Conservation (phyloP, 176 grass and related monocot species). For the Eleusine coracana region DNA sequence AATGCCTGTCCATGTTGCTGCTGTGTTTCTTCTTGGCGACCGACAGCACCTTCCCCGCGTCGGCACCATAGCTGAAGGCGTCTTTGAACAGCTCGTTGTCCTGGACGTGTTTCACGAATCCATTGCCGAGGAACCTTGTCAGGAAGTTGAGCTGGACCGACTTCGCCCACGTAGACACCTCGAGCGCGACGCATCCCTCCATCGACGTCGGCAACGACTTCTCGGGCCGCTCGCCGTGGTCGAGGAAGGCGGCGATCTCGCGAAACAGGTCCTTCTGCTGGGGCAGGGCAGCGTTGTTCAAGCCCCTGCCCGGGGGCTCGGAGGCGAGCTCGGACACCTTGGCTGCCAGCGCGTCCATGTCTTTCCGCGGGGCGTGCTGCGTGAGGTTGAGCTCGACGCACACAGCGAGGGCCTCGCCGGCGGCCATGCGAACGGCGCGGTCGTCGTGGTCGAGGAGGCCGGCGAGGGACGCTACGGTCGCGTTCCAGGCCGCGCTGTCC, state of each 20-base stretch:
- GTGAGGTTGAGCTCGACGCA: constrained; percentile 39
- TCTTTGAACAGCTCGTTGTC: background rate
- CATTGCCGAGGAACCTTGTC: constrained; percentile 19
- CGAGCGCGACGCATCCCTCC: background rate
- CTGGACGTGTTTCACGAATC: constrained; percentile 28
- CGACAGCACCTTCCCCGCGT: too few species aligned
- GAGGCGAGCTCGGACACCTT: background rate
- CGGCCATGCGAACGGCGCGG: constrained; percentile 16
- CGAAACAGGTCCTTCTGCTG: constrained; percentile 30
- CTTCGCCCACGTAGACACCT: constrained; percentile 24
- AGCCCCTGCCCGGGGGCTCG: background rate
- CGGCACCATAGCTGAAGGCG: too few species aligned
- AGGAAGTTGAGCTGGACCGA: constrained; percentile 36
- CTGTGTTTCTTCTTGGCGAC: background rate
- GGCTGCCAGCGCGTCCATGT: background rate
- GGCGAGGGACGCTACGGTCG: background rate
- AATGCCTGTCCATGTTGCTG: background rate
- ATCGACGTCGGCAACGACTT: background rate
- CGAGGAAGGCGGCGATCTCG: constrained; percentile 1
- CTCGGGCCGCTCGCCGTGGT: background rate
- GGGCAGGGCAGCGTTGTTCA: background rate
- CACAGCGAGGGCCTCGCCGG: constrained; percentile 33
- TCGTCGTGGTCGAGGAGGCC: background rate
- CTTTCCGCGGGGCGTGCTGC: background rate
- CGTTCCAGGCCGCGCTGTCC: background rate